Conservation (phyloP, 2,329 filamentous ascomycete species). For the Fusarium metavorans region DNA sequence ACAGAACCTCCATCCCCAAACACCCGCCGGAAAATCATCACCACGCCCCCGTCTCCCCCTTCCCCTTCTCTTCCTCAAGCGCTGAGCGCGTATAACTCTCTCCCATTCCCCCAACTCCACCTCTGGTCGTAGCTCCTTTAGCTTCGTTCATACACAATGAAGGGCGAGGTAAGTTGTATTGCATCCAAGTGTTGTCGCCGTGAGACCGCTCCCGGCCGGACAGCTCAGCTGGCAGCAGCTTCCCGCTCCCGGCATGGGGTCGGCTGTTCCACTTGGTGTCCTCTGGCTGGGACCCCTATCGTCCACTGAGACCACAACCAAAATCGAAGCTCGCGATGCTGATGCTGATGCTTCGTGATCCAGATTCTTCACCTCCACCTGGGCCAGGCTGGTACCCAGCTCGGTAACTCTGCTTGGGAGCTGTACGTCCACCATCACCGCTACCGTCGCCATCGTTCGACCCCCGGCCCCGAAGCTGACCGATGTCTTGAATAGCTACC, state of each 20-base stretch:
- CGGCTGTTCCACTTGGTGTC: slow-evolving; percentile 39
- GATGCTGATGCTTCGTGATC: slow-evolving; percentile 22
- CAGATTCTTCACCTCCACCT: slow-evolving; percentile 74
- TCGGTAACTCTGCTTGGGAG: slow-evolving; percentile 81
- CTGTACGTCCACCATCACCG: slow-evolving; percentile 66
- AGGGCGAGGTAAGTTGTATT: slow-evolving; percentile 64
- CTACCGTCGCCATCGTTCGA: slow-evolving; percentile 9
- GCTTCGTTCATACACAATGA: slow-evolving; percentile 58
- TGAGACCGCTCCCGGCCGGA: slow-evolving; percentile 6
- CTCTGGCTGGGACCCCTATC: slow-evolving; percentile 9
- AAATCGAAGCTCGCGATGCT: slow-evolving; percentile 25
- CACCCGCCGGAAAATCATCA: slow-evolving; percentile 51
- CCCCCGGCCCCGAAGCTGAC: slow-evolving; percentile 37
- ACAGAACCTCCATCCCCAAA: slow-evolving; percentile 45
- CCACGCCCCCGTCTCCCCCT: slow-evolving; percentile 45
- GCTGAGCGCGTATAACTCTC: slow-evolving; percentile 52
- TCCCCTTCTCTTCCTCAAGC: slow-evolving; percentile 42
- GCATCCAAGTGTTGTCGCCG: not conserved
- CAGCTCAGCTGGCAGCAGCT: not conserved
- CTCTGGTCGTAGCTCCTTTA: slow-evolving; percentile 36
- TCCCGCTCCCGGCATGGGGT: slow-evolving; percentile 12
- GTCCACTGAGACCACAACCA: not conserved
- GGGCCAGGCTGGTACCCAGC: slow-evolving; percentile 78
- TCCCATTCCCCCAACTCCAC: slow-evolving; percentile 35
- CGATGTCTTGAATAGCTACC: slow-evolving; percentile 64